A percentile compares a stretch with the other conserved stretches of the same genome.
Conservation (phyloP, 768 basidiomycete species). For the Mrakia frigida region DNA sequence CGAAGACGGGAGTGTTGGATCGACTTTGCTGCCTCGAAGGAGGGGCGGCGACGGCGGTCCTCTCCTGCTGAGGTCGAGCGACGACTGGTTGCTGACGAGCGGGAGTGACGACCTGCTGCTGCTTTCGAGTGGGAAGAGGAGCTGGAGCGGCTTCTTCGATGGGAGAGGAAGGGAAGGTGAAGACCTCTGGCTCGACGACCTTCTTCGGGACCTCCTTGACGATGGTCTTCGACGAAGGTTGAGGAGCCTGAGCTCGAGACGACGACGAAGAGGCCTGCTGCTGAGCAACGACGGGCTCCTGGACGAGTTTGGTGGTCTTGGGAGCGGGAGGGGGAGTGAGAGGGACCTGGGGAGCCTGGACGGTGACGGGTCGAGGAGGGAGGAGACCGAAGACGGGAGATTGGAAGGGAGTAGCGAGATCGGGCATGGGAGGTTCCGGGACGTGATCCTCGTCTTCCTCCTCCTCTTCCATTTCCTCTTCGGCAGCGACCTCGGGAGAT, state of each 20-base stretch:
- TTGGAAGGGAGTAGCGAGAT: slow-evolving; percentile 10
- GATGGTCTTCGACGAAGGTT: too few relatives aligned
- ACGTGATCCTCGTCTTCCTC: background rate
- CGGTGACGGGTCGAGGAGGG: background rate
- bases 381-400: slow-evolving; percentile 3
- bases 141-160: background rate
- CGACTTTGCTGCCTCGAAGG: background rate
- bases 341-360: slow-evolving; percentile 7
- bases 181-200: slow-evolving; percentile 4
- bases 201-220: background rate
- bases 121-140: background rate
- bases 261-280: background rate
- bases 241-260: background rate
- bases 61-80: background rate
- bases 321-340: background rate
- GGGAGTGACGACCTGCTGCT: background rate
- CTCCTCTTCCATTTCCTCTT: background rate
- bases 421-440: slow-evolving; percentile 14
- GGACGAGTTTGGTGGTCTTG: background rate
- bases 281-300: background rate
- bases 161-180: slow-evolving; percentile 9
- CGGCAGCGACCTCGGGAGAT: background rate
- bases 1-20: slow-evolving; percentile 6
- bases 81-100: background rate
- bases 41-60: background rate